Percentiles rank a stretch among this genome's conserved stretches.
Evolutionary conservation across 78 protist genomes (phyloP).

Genomic region (Dictyostelium citrinum): DNA sequence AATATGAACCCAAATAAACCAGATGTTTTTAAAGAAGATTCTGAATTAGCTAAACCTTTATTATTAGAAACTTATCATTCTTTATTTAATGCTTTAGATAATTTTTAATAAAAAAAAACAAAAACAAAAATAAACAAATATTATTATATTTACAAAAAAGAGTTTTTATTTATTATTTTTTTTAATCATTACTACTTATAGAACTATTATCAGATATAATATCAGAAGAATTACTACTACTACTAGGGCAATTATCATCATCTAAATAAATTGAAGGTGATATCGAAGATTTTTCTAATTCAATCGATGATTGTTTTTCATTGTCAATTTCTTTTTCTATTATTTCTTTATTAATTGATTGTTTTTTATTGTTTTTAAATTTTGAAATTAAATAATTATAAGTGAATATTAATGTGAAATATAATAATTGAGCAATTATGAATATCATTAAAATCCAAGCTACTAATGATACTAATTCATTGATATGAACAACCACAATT

Average conservation of each 20-base stretch:
- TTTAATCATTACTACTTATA: neutral
- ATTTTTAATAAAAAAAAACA: neutral
- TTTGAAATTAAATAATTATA: neutral
- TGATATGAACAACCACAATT: neutral
- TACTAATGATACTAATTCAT: neutral
- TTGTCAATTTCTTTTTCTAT: neutral
- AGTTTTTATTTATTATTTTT: neutral
- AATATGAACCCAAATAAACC: conserved; percentile 52
- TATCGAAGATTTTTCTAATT: neutral
- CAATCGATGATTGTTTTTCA: neutral
- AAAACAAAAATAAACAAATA: neutral
- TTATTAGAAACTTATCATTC: conserved; percentile 38
- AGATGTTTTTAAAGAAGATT: neutral
- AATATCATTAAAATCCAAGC: conserved; percentile 22
- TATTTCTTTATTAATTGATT: neutral
- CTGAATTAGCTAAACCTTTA: conserved; percentile 14
- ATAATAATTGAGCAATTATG: neutral
- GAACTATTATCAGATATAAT: neutral
- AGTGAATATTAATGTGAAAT: neutral
- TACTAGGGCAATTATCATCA: neutral
- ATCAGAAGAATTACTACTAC: neutral
- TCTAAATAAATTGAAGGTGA: neutral
- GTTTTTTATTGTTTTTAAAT: neutral
- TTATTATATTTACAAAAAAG: neutral
- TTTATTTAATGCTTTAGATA: conserved; percentile 30